Conservation (phyloP, 139 green algal genomes). For the Chlorella sp. region DNA sequence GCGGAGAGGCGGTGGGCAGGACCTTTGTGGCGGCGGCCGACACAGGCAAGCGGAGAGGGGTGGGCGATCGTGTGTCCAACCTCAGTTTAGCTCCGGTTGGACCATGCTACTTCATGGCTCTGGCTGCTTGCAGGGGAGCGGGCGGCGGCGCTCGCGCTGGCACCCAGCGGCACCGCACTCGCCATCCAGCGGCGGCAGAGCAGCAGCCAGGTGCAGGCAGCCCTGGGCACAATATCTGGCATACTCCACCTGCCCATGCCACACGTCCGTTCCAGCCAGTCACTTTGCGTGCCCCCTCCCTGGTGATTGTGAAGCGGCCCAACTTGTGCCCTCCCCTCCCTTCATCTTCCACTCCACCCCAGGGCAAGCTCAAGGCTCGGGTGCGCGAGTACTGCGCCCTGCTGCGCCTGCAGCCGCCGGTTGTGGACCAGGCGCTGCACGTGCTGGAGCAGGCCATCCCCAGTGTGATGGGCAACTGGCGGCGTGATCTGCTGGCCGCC, state of each 20-base stretch:
- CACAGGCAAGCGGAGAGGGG: neutral
- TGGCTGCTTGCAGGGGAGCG: neutral
- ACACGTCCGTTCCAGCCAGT: too few species aligned
- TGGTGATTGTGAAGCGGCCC: neutral
- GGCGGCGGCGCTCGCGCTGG: neutral
- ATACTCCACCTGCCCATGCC: too few species aligned
- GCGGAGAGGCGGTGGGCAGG: neutral
- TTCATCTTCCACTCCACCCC: neutral
- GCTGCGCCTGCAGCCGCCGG: slow-evolving; percentile 12
- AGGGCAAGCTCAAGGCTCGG: neutral
- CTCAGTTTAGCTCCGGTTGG: too few species aligned
- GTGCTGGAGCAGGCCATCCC: neutral
- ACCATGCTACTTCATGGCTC: too few species aligned
- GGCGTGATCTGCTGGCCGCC: slow-evolving; percentile 10
- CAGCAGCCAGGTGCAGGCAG: neutral
- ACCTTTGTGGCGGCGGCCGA: neutral
- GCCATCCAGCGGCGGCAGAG: neutral
- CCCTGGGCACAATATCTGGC: neutral
- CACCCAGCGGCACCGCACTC: neutral
- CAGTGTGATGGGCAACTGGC: neutral
- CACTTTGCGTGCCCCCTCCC: neutral
- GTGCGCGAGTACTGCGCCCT: slow-evolving; percentile 6
- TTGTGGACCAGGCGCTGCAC: slow-evolving; percentile 18
- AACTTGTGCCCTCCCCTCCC: neutral
- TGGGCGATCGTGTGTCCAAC: too few species aligned